Conservation (phyloP, 495 filamentous ascomycete species). For the Rostrohypoxylon terebratum region DNA sequence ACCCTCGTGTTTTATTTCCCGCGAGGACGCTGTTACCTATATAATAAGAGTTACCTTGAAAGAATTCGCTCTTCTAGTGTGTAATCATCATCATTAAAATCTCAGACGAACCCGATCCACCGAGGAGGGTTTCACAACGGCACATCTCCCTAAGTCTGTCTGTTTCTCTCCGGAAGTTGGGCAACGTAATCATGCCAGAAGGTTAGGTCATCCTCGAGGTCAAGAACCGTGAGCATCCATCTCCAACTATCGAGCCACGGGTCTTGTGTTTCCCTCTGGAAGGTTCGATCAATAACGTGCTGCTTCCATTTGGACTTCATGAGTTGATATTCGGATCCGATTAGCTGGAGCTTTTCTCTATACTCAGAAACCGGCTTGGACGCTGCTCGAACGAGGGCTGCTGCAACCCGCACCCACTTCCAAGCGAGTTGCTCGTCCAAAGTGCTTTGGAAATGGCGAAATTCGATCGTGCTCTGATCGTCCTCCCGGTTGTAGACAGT, state of each 20-base stretch:
- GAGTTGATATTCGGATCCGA: slow-evolving; percentile 1
- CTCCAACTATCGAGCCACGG: slow-evolving; percentile 18
- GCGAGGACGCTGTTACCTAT: neutral
- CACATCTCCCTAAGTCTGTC: slow-evolving; percentile 19
- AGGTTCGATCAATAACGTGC: slow-evolving; percentile 4
- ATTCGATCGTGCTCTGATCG: slow-evolving; percentile 24
- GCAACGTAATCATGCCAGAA: slow-evolving; percentile 17
- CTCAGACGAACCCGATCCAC: neutral
- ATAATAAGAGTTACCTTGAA: neutral
- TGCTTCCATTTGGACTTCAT: slow-evolving; percentile 19
- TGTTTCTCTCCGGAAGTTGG: slow-evolving; percentile 12
- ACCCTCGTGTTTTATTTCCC: neutral
- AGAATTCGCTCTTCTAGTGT: too few relatives aligned
- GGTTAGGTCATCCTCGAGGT: slow-evolving; percentile 4
- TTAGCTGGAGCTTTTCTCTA: slow-evolving; percentile 10
- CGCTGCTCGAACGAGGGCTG: slow-evolving; percentile 16
- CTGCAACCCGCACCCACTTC: slow-evolving; percentile 18
- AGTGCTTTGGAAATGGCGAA: slow-evolving; percentile 32
- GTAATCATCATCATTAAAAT: neutral
- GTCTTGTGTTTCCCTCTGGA: slow-evolving; percentile 1
- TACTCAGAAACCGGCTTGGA: slow-evolving; percentile 20
- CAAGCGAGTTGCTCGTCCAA: slow-evolving; percentile 16
- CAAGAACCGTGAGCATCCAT: slow-evolving; percentile 13
- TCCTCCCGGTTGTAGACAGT: slow-evolving; percentile 17
- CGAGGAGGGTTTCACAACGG: slow-evolving; percentile 1